Evolutionary conservation across 345 rosid species (phyloP).

Genomic region (Salix koriyanagi): DNA sequence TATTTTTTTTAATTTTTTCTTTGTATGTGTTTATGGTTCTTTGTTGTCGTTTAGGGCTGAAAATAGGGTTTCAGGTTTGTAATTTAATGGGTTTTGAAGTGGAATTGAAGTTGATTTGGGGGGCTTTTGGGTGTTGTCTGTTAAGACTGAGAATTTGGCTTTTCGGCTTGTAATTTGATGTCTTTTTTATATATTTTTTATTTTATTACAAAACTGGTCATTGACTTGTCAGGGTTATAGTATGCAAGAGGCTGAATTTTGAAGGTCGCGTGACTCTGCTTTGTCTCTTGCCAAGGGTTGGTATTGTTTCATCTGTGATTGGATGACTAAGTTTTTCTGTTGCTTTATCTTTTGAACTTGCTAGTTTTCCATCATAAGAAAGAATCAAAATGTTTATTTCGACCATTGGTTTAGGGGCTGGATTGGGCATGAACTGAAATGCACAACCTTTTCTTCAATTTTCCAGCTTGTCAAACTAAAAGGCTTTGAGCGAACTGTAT

Average conservation of each 20-base stretch:
- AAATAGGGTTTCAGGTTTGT: too few species aligned
- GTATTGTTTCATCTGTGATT: not conserved
- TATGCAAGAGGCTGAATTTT: not conserved
- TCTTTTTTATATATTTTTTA: too few species aligned
- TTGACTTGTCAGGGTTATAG: too few species aligned
- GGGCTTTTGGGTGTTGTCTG: not conserved
- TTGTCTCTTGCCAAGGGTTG: not conserved
- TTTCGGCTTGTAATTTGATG: too few species aligned
- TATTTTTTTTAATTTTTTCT: too few species aligned
- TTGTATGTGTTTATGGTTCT: too few species aligned
- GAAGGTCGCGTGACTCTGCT: not conserved
- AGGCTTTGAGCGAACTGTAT: not conserved
- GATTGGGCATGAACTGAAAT: not conserved
- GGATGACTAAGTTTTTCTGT: too few species aligned
- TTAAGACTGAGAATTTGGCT: too few species aligned
- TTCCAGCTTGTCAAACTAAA: not conserved
- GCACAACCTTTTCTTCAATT: not conserved
- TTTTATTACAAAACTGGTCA: too few species aligned
- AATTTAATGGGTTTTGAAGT: not conserved
- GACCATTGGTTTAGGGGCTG: not conserved
- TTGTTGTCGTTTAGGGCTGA: not conserved
- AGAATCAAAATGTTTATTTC: not conserved
- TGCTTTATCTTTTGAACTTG: not conserved
- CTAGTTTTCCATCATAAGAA: slow-evolving; percentile 5
- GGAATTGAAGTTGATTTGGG: not conserved